These are phyloP conservation scores for Peronospora destructor DNA, from an alignment of 352 stramenopile species.

Conservation along the genomic window DNA sequence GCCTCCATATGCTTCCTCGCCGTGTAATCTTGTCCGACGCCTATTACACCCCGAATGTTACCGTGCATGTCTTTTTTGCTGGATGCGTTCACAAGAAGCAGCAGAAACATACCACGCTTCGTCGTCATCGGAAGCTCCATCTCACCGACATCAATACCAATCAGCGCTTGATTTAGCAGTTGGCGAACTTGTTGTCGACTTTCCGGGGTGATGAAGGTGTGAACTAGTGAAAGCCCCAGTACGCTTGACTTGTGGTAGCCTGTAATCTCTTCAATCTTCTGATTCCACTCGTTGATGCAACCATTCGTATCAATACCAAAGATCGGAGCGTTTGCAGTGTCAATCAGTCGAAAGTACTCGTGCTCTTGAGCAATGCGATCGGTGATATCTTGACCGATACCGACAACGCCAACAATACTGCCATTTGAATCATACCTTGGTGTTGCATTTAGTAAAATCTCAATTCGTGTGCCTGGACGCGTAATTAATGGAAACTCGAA, in stretches of 20 bases:
- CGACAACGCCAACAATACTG: slow-evolving; percentile 65
- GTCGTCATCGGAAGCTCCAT: slow-evolving; percentile 85
- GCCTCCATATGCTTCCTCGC: slow-evolving; percentile 82
- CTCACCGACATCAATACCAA: slow-evolving; percentile 83
- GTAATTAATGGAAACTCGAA: slow-evolving; percentile 88
- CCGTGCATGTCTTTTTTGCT: slow-evolving; percentile 88
- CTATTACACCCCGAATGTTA: slow-evolving; percentile 89
- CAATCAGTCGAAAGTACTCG: slow-evolving; percentile 68
- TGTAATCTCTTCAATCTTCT: slow-evolving; percentile 84
- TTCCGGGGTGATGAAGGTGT: slow-evolving; percentile 75
- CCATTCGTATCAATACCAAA: slow-evolving; percentile 81
- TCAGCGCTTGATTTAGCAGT: slow-evolving; percentile 70
- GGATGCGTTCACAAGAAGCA: slow-evolving; percentile 74
- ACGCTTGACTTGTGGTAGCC: slow-evolving; percentile 69
- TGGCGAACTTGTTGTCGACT: slow-evolving; percentile 61
- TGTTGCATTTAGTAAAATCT: slow-evolving; percentile 39
- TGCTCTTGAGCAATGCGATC: slow-evolving; percentile 79
- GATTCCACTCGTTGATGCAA: slow-evolving; percentile 83
- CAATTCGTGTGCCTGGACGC: slow-evolving; percentile 46
- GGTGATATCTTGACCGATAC: slow-evolving; percentile 58
- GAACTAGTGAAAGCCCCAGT: slow-evolving; percentile 60
- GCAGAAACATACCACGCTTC: slow-evolving; percentile 54
- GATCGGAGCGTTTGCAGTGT: slow-evolving; percentile 74
- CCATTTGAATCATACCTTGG: slow-evolving; percentile 39
- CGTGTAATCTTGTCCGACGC: slow-evolving; percentile 90